Conservation (phyloP, 768 basidiomycete species). For the Wakefieldia striispora region DNA sequence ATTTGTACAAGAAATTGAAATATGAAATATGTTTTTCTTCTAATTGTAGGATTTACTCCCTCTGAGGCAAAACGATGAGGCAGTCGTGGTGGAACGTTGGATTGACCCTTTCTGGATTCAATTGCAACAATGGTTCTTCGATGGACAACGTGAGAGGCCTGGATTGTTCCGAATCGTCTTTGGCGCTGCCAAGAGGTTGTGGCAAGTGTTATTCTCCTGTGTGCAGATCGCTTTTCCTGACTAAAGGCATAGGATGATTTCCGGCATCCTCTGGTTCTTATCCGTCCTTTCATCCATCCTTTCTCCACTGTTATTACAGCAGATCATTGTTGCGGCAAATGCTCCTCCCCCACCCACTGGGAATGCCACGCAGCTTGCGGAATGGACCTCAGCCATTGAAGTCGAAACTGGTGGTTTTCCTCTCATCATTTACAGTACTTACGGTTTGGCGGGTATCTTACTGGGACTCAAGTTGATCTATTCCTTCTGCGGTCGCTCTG, state of each 20-base stretch:
- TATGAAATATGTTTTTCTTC: slow-evolving; percentile 9
- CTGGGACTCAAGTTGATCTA: slow-evolving; percentile 24
- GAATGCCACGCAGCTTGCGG: slow-evolving; percentile 20
- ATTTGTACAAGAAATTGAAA: slow-evolving; percentile 20
- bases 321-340: slow-evolving; percentile 24
- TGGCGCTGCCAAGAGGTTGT: slow-evolving; percentile 12
- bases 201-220: slow-evolving; percentile 7
- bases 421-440: slow-evolving; percentile 25
- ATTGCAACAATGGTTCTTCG: slow-evolving; percentile 18
- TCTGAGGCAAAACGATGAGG: slow-evolving; percentile 25
- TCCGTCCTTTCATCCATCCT: slow-evolving; percentile 21
- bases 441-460: slow-evolving; percentile 21
- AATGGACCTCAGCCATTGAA: slow-evolving; percentile 20
- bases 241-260: slow-evolving; percentile 17
- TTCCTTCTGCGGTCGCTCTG: slow-evolving; percentile 27
- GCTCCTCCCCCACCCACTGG: slow-evolving; percentile 19
- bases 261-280: slow-evolving; percentile 29
- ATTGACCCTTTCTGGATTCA: slow-evolving; percentile 24
- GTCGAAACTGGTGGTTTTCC: slow-evolving; percentile 29
- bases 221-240: too few relatives aligned
- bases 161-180: slow-evolving; percentile 18
- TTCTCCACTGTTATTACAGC: slow-evolving; percentile 27
- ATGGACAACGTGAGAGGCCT: slow-evolving; percentile 13
- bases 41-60: slow-evolving; percentile 23
- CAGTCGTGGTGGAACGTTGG: slow-evolving; percentile 24